phyloP scores from a whole-genome alignment of 1,284 basidiomycete species.

The Uromyces viciae-fabae region DNA sequence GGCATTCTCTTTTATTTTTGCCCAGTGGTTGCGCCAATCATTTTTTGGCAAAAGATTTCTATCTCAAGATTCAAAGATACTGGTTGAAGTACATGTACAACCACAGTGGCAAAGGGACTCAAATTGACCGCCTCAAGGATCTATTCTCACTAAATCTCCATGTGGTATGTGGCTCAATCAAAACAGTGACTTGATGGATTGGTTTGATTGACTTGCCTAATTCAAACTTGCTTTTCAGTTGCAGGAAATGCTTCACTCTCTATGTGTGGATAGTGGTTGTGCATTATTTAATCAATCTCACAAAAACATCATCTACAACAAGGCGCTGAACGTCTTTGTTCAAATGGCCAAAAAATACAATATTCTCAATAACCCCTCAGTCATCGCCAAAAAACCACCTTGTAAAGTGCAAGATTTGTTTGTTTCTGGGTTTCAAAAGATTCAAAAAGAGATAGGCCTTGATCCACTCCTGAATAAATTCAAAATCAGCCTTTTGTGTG shows the following conservation, averaged over 20 bases:
- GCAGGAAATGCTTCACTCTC: background rate
- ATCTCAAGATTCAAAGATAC: slow-evolving; percentile 16
- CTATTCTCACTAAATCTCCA: background rate
- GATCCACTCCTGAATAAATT: background rate
- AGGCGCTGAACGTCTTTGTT: background rate
- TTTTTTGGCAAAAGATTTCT: slow-evolving; percentile 21
- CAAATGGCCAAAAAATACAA: background rate
- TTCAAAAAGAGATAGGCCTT: background rate
- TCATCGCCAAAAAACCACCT: background rate
- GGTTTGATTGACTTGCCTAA: too few relatives aligned
- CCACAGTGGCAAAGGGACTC: background rate
- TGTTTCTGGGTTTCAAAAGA: background rate
- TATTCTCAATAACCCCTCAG: background rate
- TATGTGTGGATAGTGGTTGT: background rate
- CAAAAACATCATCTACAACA: background rate
- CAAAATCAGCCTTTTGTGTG: background rate
- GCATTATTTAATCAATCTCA: background rate
- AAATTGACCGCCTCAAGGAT: background rate
- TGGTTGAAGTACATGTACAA: slow-evolving; percentile 22
- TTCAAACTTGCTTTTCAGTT: too few relatives aligned
- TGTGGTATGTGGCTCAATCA: slow-evolving; percentile 7
- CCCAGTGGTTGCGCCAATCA: slow-evolving; percentile 13
- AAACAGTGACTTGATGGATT: too few relatives aligned
- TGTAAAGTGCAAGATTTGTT: background rate
- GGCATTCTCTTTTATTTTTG: slow-evolving; percentile 12